Evolutionary conservation across 352 stramenopile genomes (phyloP), one percentile per base, ranked within the genome.

Genomic region (Peronosclerospora sorghi): DNA sequence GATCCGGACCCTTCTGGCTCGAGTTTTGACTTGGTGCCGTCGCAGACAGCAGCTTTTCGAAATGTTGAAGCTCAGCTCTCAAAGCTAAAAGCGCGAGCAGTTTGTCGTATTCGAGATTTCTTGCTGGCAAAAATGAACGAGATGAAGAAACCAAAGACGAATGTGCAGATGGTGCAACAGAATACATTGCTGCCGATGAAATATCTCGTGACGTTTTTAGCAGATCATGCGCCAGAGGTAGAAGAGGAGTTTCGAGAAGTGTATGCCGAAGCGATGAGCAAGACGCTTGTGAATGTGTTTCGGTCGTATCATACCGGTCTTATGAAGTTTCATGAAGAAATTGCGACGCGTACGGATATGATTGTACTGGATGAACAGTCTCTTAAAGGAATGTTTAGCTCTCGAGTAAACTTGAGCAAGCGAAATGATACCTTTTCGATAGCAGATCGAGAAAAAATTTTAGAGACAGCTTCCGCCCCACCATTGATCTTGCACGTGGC

Each of bases 111-210:
- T 23, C 72, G 93, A 21, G 86, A 97, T 41, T 98, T 97, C 48
- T 91, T 99, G 35, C 68, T 97, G 41, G 63, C 81, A 45, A 80
- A 92, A 52, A 94, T 97, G 58, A 81, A 81, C 41, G 82, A 94
- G 42, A 70, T 99, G n/a, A 86, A 94, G 58, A 94, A 93, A 48
- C 87, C 93, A 26, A 97, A 98, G 68, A 98, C 95, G 0, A 98
- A 98, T 68, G 86, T 98, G 41, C 89, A 97, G 51, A 98, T 98
- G 73, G 80, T 98, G 45, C 96, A 99, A 71, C 90, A 97, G 41
- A 95, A 97, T 64, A 87, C 85, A 29, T 71, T 99, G 40, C 68
- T 98, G 37, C 94, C 96, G 36, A 97, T 98, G 76, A 92, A 96
- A 41, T 91, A 96, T 47, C 59, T 98, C 19, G 74, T 97, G 38